Evolutionary conservation across 345 rosid species (phyloP).

Genomic region (Gossypium thurberi): DNA sequence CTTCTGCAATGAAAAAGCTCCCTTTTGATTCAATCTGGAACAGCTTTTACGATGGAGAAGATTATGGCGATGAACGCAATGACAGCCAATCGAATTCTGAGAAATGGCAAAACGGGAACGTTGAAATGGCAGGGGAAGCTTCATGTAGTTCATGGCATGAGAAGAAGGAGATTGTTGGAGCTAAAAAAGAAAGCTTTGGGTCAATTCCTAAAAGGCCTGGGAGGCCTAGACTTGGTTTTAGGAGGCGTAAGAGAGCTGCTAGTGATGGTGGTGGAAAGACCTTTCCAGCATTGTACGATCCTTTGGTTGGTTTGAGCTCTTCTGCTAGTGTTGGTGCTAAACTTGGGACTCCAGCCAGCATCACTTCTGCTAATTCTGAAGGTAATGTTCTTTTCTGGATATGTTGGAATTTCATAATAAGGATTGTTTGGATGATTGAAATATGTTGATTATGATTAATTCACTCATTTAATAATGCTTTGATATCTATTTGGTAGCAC

Average conservation of each 20-base stretch:
- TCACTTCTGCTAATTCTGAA: constrained; percentile 12
- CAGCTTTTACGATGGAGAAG: constrained; percentile 6
- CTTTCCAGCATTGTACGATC: constrained; percentile 31
- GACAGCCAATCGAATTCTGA: neutral
- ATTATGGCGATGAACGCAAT: neutral
- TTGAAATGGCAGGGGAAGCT: constrained; percentile 25
- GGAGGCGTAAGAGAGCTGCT: constrained; percentile 31
- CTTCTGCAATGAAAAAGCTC: constrained; percentile 26
- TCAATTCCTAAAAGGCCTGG: constrained; percentile 14
- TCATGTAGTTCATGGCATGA: constrained; percentile 22
- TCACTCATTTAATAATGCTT: too few species aligned
- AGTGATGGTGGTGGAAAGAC: constrained; percentile 17
- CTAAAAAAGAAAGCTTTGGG: constrained; percentile 27
- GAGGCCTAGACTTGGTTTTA: constrained; percentile 33
- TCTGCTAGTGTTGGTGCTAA: constrained; percentile 24
- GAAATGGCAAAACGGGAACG: constrained; percentile 12
- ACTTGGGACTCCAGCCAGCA: constrained; percentile 20
- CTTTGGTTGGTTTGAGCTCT: constrained; percentile 19
- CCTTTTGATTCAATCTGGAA: constrained; percentile 46
- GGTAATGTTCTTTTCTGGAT: constrained; percentile 10
- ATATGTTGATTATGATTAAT: neutral
- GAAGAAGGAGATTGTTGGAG: constrained; percentile 8
- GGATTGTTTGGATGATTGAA: neutral
- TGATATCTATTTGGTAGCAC: too few species aligned
- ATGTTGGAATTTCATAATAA: neutral